Evolutionary conservation across 176 grass and related monocot genomes (phyloP), one percentile per base, ranked within the genome.

Genomic region (Calamus simplicifolius): DNA sequence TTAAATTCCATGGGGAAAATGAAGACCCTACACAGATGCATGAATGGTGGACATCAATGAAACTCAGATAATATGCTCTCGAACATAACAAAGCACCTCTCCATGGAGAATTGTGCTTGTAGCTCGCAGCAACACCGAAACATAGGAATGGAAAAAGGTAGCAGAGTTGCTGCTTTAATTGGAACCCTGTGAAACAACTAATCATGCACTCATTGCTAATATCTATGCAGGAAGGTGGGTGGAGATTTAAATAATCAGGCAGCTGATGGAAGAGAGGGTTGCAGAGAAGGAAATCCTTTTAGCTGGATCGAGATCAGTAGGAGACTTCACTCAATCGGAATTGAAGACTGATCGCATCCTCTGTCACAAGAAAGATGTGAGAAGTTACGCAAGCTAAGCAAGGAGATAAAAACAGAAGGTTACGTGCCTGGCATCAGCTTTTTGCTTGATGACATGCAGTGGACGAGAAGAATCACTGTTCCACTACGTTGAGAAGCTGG

Each of bases 371-470:
- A 81, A 25, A 75, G 75, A 59, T 59, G 69, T 57, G 49, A 67
- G 21, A 81, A 68, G 52, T 53, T 81, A 25, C 21, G 63, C 27
- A 52, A 67, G 25, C 55, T 81, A 54, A 75, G 75, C 16, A 35
- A 51, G 23, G 61, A 25, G 25, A 81, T 81, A 19, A 75, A 70
- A 55, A 19, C 56, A 52, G 71, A 16, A 29, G 78, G 78, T 69
- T 65, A 75, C 58, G 58, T 81, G 18, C 78, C 78, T 48, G 78
- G 75, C 59, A 64, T 69, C 58, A 75, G 66, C 73, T 81, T 81
- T 69, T 67, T 52, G 18, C 53, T 59, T 49, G 66, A 65, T 59
- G 73, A 54, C 51, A 53, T 64, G 58, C 14, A 29, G 48, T 52
- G 62, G 29, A 49, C 75, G 71, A 52, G 66, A 65, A 64, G 65